Evolutionary conservation across 2,329 filamentous ascomycete genomes (phyloP).

Genomic region (Ceratocystis colombiana): DNA sequence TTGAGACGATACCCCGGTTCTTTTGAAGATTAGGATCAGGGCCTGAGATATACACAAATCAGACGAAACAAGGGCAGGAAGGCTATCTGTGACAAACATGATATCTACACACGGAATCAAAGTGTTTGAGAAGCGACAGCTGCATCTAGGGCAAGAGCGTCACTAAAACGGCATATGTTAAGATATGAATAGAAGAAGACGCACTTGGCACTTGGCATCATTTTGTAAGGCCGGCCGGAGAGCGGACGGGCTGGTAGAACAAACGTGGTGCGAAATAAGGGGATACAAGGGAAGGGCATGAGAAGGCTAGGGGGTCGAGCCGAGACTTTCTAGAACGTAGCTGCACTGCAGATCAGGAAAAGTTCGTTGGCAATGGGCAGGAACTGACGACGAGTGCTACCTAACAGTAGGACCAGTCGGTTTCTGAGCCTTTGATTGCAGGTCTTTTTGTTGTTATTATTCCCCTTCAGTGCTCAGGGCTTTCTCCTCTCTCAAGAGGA

Average conservation of each 20-base stretch:
- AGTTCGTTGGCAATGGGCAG: not conserved
- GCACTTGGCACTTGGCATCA: not conserved
- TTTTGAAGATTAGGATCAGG: conserved; percentile 4
- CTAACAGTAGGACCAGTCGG: not conserved
- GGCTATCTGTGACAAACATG: not conserved
- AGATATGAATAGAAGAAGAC: not conserved
- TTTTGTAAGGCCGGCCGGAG: too few relatives aligned
- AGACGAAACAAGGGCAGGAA: conserved; percentile 6
- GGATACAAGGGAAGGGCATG: not conserved
- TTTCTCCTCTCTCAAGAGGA: too few relatives aligned
- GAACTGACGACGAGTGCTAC: not conserved
- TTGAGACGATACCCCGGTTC: conserved; percentile 4
- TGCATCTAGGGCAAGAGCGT: not conserved
- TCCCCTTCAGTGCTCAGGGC: too few relatives aligned
- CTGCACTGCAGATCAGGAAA: not conserved
- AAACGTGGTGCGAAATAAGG: too few relatives aligned
- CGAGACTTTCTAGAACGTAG: not conserved
- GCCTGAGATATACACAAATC: conserved; percentile 1
- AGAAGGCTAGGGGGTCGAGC: not conserved
- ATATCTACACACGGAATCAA: not conserved
- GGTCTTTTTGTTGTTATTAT: too few relatives aligned
- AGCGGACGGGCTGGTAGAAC: too few relatives aligned
- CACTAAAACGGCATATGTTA: not conserved
- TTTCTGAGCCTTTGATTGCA: not conserved
- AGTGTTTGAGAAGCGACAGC: not conserved